These are phyloP conservation scores for Pythium plurisporium DNA, from an alignment of 352 stramenopile species.

Conservation along the genomic window DNA sequence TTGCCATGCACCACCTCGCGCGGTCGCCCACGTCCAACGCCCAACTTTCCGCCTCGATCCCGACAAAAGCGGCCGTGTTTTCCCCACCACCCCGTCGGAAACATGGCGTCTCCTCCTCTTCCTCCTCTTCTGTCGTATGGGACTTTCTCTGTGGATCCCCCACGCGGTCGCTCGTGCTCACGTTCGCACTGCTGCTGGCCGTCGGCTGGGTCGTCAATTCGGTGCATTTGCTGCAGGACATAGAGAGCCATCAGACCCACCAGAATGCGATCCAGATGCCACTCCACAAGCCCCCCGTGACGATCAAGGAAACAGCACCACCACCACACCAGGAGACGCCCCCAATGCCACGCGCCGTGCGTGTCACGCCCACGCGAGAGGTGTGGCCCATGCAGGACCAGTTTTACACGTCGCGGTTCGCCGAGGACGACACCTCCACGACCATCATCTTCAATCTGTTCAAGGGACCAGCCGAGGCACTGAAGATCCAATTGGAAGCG, in stretches of 20 bases:
- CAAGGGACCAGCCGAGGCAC: conserved; percentile 39
- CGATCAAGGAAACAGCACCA: neutral
- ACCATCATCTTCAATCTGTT: conserved; percentile 78
- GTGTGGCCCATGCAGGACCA: conserved; percentile 32
- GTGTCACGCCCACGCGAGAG: conserved; percentile 1
- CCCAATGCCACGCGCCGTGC: neutral
- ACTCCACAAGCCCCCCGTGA: conserved; percentile 4
- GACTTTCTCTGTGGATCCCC: neutral
- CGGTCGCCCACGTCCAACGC: neutral
- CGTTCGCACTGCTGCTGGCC: neutral
- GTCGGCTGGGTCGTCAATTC: conserved; percentile 14
- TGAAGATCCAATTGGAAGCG: conserved; percentile 39
- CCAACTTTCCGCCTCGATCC: neutral
- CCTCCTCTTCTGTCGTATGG: neutral
- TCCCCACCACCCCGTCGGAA: conserved; percentile 13
- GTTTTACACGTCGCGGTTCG: conserved; percentile 42
- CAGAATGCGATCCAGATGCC: neutral
- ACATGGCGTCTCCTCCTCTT: neutral
- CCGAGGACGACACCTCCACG: conserved; percentile 39
- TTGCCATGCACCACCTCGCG: no score
- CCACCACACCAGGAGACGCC: neutral
- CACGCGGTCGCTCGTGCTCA: neutral
- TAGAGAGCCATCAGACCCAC: neutral
- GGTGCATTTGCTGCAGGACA: conserved; percentile 10
- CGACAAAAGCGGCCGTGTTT: conserved; percentile 3